phyloP scores from a whole-genome alignment of 2,329 filamentous ascomycete genomes.

The Fusarium redolens region DNA sequence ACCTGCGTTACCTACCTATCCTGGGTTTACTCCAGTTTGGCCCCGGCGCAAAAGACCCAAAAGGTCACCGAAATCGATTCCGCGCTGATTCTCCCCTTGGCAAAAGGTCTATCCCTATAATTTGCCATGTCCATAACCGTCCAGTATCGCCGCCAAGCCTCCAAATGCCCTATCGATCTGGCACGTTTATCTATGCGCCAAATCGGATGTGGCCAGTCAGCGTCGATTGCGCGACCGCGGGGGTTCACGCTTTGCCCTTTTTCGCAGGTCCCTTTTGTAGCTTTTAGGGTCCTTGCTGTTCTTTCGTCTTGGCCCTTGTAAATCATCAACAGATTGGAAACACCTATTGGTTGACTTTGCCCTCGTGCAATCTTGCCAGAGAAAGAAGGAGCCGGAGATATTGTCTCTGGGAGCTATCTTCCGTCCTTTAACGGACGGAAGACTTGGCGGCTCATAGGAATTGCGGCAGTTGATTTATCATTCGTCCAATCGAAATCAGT shows the following conservation, averaged over 20 bases:
- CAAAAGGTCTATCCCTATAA: constrained; percentile 22
- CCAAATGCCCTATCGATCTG: constrained; percentile 42
- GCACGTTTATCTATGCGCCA: constrained; percentile 45
- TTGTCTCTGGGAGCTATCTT: constrained; percentile 17
- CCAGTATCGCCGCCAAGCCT: constrained; percentile 22
- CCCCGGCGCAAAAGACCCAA: constrained; percentile 25
- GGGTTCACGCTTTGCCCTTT: constrained; percentile 37
- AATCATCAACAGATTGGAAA: constrained; percentile 2
- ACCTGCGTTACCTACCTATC: constrained; percentile 12
- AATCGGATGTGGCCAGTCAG: constrained; percentile 34
- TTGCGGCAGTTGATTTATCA: constrained; percentile 1
- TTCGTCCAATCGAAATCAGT: constrained; percentile 13
- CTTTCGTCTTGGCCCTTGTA: constrained; percentile 24
- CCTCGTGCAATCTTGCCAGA: constrained; percentile 31
- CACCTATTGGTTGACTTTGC: constrained; percentile 15
- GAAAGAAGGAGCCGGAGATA: constrained; percentile 13
- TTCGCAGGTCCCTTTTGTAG: constrained; percentile 43
- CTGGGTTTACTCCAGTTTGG: neutral
- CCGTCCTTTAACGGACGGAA: constrained; percentile 4
- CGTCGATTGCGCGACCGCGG: neutral
- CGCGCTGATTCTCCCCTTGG: constrained; percentile 12
- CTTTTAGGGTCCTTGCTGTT: constrained; percentile 23
- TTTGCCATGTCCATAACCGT: neutral
- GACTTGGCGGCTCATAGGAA: neutral
- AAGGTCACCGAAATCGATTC: constrained; percentile 28